Evolutionary conservation across 2,329 filamentous ascomycete species (phyloP).

Genomic region (Colletotrichum lindemuthianum): DNA sequence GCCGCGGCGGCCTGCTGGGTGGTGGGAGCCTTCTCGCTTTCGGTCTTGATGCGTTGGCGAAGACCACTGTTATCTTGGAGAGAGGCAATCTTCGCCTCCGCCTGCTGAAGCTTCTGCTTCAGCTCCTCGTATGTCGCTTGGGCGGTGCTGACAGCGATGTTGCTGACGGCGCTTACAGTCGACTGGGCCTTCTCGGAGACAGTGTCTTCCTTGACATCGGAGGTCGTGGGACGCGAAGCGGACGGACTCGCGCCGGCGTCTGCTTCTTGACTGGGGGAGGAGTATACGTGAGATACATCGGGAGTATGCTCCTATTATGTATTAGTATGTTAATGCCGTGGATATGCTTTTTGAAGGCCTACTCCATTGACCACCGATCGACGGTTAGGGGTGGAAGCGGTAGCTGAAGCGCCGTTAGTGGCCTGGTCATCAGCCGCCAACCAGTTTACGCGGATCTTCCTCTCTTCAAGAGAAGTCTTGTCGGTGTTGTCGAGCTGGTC

Average conservation of each 20-base stretch:
- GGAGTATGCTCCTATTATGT: slow-evolving; percentile 53
- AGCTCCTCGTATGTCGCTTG: slow-evolving; percentile 66
- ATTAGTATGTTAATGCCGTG: slow-evolving; percentile 6
- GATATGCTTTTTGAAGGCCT: background rate
- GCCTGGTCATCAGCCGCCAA: slow-evolving; percentile 68
- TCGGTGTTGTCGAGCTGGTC: slow-evolving; percentile 80
- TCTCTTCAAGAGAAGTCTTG: slow-evolving; percentile 85
- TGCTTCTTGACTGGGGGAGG: slow-evolving; percentile 51
- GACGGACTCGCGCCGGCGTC: slow-evolving; percentile 43
- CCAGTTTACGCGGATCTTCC: slow-evolving; percentile 94
- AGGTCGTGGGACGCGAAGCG: slow-evolving; percentile 44
- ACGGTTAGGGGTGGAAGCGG: slow-evolving; percentile 53
- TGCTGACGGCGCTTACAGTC: slow-evolving; percentile 53
- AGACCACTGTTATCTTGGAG: slow-evolving; percentile 78
- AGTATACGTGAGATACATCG: slow-evolving; percentile 55
- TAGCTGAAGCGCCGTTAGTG: slow-evolving; percentile 36
- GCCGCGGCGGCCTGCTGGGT: slow-evolving; percentile 62
- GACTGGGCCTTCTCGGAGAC: slow-evolving; percentile 44
- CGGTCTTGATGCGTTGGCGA: slow-evolving; percentile 73
- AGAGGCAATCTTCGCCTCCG: slow-evolving; percentile 76
- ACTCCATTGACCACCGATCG: slow-evolving; percentile 49
- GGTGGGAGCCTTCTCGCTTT: slow-evolving; percentile 61
- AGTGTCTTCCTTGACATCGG: slow-evolving; percentile 45
- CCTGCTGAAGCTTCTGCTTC: slow-evolving; percentile 77
- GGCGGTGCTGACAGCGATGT: slow-evolving; percentile 57